Base-by-base conservation (phyloP, 2,329 filamentous ascomycete genomes). In the Ophiostoma sp. region DNA sequence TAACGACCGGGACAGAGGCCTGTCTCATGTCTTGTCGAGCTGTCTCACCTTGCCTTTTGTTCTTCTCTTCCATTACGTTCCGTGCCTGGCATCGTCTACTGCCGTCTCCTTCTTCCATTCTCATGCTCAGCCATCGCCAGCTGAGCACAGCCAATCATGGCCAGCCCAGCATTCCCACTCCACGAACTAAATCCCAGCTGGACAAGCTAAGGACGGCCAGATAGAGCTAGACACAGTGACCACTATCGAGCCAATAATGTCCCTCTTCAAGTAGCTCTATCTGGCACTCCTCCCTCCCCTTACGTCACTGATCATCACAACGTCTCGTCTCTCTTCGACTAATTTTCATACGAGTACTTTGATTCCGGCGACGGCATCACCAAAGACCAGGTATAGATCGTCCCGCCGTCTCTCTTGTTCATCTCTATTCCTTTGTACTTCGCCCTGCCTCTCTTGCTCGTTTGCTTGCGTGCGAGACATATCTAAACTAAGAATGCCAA, bases 301-400 rank as follows among this genome's bases (percentile, higher is more conserved):
- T 63, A 63, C 60, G 60, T 63, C 60, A 63, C 18, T n/a, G 60
- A 63, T 38, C 27, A 38, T 38, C 55, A 27, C 55, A 60, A 38
- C 55, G 27, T 4, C 18, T 40, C 36, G 6, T 16, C 7, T 62
- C 18, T 36, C 52, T 3, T 7, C 38, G 42, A 38, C 5, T 63
- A 40, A 4, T n/a, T 42, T 63, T 63, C 16, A 41, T 42, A 63
- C 27, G 27, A 27, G 27, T 27, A 27, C 27, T 27, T 27, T 27
- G 27, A 27, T 27, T 27, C 27, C 27, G 27, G 27, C 2, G 60
- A 41, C 16, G 12, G 11, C 27, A 36, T 60, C 55, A 38, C 55
- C 27, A 36, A 38, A 12, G 12, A 3, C 27, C 12, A 60, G 16
- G 55, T 60, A 60, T 18, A 60, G 55, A 40, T 40, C 55, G 55